A percentile compares a stretch with the other conserved stretches of the same genome.
Evolutionary conservation across 78 protist species (phyloP).

Genomic region (Chrysochromulina tobinii): DNA sequence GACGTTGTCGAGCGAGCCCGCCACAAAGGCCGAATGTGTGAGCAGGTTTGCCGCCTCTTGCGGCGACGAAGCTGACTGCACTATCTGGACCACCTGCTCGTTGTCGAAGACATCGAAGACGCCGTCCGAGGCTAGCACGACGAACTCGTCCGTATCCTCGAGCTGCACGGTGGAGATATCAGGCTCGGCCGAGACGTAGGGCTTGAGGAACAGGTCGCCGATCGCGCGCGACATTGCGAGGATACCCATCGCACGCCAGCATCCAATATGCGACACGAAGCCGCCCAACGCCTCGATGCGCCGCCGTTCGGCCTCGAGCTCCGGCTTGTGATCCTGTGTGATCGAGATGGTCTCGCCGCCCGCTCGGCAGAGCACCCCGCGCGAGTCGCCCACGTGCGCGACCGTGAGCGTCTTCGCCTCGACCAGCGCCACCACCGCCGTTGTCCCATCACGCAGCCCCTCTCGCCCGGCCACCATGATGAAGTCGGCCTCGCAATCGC

Average conservation of each 20-base stretch:
- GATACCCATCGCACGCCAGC: slow-evolving; percentile 13
- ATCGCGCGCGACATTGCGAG: slow-evolving; percentile 4
- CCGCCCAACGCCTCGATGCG: slow-evolving; percentile 39
- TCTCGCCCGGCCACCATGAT: neutral
- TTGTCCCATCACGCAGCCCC: neutral
- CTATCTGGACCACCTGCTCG: neutral
- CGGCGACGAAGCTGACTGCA: neutral
- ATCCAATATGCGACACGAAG: neutral
- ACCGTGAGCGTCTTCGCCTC: neutral
- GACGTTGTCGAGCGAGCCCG: slow-evolving; percentile 57
- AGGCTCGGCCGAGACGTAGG: neutral
- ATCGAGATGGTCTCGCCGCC: slow-evolving; percentile 32
- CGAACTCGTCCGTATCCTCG: neutral
- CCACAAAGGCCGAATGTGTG: neutral
- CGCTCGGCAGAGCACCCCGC: slow-evolving; percentile 56
- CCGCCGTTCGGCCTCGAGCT: neutral
- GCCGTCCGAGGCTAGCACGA: slow-evolving; percentile 5
- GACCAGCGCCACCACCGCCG: neutral
- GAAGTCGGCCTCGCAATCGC: neutral
- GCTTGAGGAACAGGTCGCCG: neutral
- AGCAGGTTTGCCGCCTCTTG: neutral
- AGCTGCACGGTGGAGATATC: neutral
- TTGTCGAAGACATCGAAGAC: neutral
- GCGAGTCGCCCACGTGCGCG: slow-evolving; percentile 65
- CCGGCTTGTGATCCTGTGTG: slow-evolving; percentile 54